Conservation (phyloP, 352 stramenopile genomes). For the Plasmopara viticola region DNA sequence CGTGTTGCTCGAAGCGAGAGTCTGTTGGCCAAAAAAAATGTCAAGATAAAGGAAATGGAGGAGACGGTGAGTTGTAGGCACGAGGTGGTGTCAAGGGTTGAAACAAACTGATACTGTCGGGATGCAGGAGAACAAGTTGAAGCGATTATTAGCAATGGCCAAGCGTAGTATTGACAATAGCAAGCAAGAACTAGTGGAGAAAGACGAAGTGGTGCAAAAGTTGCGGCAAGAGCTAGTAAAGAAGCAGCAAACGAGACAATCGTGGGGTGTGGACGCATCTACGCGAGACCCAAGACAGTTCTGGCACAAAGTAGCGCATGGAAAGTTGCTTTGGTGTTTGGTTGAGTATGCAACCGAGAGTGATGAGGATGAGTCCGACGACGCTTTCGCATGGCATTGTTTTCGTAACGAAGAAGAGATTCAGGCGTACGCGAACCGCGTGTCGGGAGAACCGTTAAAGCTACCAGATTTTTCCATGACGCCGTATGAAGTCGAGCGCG, state of each 20-base stretch:
- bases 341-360: slow-evolving; percentile 75
- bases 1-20: slow-evolving; percentile 49
- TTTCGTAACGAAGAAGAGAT: slow-evolving; percentile 63
- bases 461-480: slow-evolving; percentile 65
- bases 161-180: slow-evolving; percentile 88
- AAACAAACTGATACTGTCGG: slow-evolving; percentile 1
- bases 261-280: slow-evolving; percentile 38
- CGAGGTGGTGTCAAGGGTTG: background rate
- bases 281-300: slow-evolving; percentile 62
- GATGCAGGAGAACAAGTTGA: slow-evolving; percentile 66
- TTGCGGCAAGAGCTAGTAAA: slow-evolving; percentile 43
- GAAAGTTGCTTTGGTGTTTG: slow-evolving; percentile 60
- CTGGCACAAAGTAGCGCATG: slow-evolving; percentile 60
- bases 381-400: slow-evolving; percentile 58
- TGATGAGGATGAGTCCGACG: slow-evolving; percentile 57
- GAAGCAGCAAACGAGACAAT: slow-evolving; percentile 32
- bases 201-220: slow-evolving; percentile 45
- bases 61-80: slow-evolving; percentile 40
- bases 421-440: slow-evolving; percentile 45
- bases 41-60: slow-evolving; percentile 69
- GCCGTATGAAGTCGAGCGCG: slow-evolving; percentile 61
- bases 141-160: slow-evolving; percentile 77
- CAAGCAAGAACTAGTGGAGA: slow-evolving; percentile 70
- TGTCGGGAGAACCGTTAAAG: slow-evolving; percentile 51
- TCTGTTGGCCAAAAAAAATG: slow-evolving; percentile 62